These are phyloP conservation scores for Tinospora cordifolia DNA, from an alignment of 164 flowering plant species.

Conservation along the genomic window DNA sequence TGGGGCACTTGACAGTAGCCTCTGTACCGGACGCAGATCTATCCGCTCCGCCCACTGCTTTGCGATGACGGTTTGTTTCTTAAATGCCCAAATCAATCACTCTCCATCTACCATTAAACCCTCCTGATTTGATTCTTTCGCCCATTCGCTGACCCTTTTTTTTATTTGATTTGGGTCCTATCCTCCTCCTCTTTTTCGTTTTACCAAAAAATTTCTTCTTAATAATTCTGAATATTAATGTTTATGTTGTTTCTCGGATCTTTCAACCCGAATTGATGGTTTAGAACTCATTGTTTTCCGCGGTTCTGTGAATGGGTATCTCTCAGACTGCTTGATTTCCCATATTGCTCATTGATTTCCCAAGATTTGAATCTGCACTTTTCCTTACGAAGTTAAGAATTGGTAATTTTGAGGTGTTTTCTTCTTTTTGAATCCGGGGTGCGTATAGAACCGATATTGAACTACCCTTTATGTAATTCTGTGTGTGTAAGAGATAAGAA, in stretches of 20 bases:
- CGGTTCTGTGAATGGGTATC: neutral
- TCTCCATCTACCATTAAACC: neutral
- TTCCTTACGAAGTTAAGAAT: no score
- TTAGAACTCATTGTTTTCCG: neutral
- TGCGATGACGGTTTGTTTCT: neutral
- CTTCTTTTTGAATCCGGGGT: neutral
- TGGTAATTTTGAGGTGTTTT: no score
- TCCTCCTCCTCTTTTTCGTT: neutral
- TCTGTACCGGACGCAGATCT: neutral
- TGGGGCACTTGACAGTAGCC: no score
- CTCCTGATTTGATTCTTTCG: neutral
- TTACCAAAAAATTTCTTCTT: no score
- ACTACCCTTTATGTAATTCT: neutral
- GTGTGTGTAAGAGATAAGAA: neutral
- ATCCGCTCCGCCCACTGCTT: conserved; percentile 4
- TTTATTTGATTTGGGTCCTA: neutral
- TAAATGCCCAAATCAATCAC: neutral
- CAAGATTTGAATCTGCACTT: neutral
- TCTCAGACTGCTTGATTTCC: neutral
- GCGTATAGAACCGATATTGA: neutral
- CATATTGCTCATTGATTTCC: neutral
- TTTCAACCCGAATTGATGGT: no score
- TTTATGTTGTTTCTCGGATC: no score
- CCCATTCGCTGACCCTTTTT: neutral
- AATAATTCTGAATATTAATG: no score